Percentiles rank a stretch among this genome's conserved stretches.
These are phyloP conservation scores for Pterula multifida DNA, from an alignment of 1,284 basidiomycete genomes.

Conservation along the genomic window DNA sequence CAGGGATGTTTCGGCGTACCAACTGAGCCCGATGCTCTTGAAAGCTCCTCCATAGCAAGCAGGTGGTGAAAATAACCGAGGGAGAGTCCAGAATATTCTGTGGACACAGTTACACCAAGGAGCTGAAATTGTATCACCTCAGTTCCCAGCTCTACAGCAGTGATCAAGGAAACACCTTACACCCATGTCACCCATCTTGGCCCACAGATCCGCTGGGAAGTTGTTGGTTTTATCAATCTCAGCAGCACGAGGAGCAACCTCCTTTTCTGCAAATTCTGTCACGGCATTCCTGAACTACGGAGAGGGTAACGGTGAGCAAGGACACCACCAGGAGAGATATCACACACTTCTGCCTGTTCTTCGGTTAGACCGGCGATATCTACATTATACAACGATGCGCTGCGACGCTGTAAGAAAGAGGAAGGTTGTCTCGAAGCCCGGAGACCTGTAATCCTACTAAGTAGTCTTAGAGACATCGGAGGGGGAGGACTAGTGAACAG, in stretches of 20 bases:
- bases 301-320: constrained; percentile 6
- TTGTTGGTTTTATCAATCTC: constrained; percentile 78
- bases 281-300: constrained; percentile 71
- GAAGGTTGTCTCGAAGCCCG: constrained; percentile 1
- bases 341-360: constrained; percentile 72
- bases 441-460: neutral
- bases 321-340: neutral
- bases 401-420: constrained; percentile 12
- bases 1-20: neutral
- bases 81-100: constrained; percentile 69
- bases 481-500: constrained; percentile 6
- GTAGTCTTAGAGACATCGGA: neutral
- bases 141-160: neutral
- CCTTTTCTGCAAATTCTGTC: constrained; percentile 63
- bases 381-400: constrained; percentile 58
- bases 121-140: constrained; percentile 19
- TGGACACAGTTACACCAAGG: constrained; percentile 73
- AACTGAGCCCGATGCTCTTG: constrained; percentile 61
- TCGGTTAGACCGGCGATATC: constrained; percentile 75
- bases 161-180: neutral
- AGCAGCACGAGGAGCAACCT: constrained; percentile 72
- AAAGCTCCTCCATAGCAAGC: constrained; percentile 88
- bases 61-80: constrained; percentile 84
- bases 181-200: constrained; percentile 82
- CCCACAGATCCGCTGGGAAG: constrained; percentile 75